Conservation (phyloP, 2,329 filamentous ascomycete genomes). For the Aspergillus jensenii region DNA sequence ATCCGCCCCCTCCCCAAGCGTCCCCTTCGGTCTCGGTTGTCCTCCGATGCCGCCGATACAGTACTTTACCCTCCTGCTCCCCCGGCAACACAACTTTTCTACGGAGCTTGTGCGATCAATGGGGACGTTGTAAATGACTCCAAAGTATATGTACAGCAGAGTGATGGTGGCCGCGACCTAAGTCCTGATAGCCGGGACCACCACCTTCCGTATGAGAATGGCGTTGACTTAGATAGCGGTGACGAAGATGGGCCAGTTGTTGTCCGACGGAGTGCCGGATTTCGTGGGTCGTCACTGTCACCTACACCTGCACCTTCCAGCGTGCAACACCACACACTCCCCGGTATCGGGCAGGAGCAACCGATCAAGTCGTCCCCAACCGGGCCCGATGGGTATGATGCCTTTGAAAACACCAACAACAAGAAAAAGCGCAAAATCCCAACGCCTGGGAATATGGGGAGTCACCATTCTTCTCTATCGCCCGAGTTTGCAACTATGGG, state of each 20-base stretch:
- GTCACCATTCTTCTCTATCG: slow-evolving; percentile 59
- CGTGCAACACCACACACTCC: slow-evolving; percentile 26
- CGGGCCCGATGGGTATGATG: slow-evolving; percentile 88
- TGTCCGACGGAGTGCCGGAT: slow-evolving; percentile 42
- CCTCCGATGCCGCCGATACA: slow-evolving; percentile 76
- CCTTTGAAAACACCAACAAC: slow-evolving; percentile 97
- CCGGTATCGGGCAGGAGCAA: slow-evolving; percentile 27
- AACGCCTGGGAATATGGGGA: slow-evolving; percentile 70
- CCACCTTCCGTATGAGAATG: slow-evolving; percentile 53
- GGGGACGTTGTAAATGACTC: slow-evolving; percentile 51
- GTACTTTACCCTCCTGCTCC: slow-evolving; percentile 80
- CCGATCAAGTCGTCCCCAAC: slow-evolving; percentile 61
- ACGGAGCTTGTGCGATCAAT: slow-evolving; percentile 64
- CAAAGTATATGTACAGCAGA: slow-evolving; percentile 48
- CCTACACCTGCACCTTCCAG: slow-evolving; percentile 32
- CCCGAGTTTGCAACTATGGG: slow-evolving; percentile 66
- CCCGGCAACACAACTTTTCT: slow-evolving; percentile 72
- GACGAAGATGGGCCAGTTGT: slow-evolving; percentile 56
- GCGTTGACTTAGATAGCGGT: slow-evolving; percentile 59
- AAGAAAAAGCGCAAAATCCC: slow-evolving; percentile 99
- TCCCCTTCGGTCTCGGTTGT: slow-evolving; percentile 81
- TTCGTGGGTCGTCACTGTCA: slow-evolving; percentile 39
- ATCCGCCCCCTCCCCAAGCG: slow-evolving; percentile 91
- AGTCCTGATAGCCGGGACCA: slow-evolving; percentile 39
- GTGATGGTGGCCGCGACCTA: slow-evolving; percentile 39